These are phyloP conservation scores for Aeminium ludgeri DNA, from an alignment of 495 filamentous ascomycete genomes.

Conservation along the genomic window DNA sequence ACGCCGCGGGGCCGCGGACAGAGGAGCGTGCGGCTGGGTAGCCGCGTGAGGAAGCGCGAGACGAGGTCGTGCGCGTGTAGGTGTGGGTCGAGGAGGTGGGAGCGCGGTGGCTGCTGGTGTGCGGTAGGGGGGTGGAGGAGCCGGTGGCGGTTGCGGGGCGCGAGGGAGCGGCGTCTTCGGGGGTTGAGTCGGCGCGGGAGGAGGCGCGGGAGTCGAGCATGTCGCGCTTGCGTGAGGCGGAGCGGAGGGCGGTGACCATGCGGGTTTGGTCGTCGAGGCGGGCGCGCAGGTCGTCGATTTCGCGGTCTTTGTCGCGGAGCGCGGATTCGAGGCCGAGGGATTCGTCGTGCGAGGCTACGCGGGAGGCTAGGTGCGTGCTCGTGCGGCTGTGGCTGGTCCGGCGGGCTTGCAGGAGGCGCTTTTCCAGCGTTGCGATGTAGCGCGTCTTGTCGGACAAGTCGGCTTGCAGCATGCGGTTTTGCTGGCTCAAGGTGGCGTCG, in stretches of 20 bases:
- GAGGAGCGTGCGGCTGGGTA: no score
- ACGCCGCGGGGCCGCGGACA: no score
- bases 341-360: slow-evolving; percentile 15
- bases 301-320: slow-evolving; percentile 78
- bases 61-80: no score
- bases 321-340: slow-evolving; percentile 45
- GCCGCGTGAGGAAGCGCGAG: no score
- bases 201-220: slow-evolving; percentile 39
- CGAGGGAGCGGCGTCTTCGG: neutral
- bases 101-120: no score
- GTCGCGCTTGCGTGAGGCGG: slow-evolving; percentile 70
- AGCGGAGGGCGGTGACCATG: slow-evolving; percentile 82
- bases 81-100: no score
- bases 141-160: slow-evolving; percentile 2
- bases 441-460: slow-evolving; percentile 90
- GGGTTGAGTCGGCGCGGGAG: neutral
- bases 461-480: slow-evolving; percentile 77
- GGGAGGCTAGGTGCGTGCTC: slow-evolving; percentile 45
- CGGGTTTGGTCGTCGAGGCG: slow-evolving; percentile 89
- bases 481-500: slow-evolving; percentile 58
- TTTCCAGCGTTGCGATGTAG: slow-evolving; percentile 86
- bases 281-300: slow-evolving; percentile 78
- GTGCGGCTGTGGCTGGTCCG: slow-evolving; percentile 78
- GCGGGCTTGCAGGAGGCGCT: slow-evolving; percentile 76
- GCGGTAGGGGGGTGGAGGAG: neutral